Percentiles rank a stretch among this genome's conserved stretches.
These are phyloP conservation scores for Diospyros kaki DNA, from an alignment of 148 eudicot species.

Conservation along the genomic window DNA sequence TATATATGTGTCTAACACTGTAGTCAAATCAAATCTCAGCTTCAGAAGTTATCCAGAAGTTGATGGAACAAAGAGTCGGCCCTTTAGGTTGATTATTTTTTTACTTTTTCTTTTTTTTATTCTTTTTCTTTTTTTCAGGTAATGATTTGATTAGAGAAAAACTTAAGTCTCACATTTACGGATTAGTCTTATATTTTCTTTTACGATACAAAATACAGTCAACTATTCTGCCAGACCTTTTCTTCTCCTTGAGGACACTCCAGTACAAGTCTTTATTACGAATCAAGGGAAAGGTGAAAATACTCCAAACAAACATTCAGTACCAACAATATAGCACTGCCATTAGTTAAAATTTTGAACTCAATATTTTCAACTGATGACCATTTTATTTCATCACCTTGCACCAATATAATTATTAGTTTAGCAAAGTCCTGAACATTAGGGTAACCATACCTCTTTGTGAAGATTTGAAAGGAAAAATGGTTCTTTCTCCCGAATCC, in stretches of 20 bases:
- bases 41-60: background rate
- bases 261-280: background rate
- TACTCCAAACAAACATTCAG: background rate
- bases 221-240: background rate
- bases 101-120: background rate
- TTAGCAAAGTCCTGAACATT: background rate
- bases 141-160: background rate
- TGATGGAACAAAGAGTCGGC: background rate
- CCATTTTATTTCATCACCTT: background rate
- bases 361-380: background rate
- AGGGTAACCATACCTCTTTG: slow-evolving; percentile 42
- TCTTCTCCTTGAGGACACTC: background rate
- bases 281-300: background rate
- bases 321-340: background rate
- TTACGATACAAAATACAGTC: background rate
- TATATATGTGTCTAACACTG: background rate
- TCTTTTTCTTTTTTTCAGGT: background rate
- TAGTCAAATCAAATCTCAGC: background rate
- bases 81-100: background rate
- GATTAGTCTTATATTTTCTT: background rate
- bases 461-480: slow-evolving; percentile 60
- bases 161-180: background rate
- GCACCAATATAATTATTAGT: background rate
- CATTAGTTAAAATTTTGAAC: background rate
- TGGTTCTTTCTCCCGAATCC: slow-evolving; percentile 69